Evolutionary conservation across 225 moss, liverwort and hornwort species (phyloP).

Genomic region (Ulota crispa): DNA sequence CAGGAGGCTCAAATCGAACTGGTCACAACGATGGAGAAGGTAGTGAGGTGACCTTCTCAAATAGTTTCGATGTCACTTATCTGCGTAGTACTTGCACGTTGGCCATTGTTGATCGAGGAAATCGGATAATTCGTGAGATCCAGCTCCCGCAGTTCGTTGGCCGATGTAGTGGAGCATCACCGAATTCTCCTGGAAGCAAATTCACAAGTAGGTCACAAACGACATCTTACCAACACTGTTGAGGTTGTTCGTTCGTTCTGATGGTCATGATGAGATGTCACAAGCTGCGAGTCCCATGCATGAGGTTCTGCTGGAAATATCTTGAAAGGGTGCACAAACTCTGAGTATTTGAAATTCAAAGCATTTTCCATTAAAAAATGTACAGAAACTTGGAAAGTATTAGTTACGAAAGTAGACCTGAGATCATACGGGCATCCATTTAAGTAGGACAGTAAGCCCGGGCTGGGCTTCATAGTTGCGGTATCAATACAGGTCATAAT

Average conservation of each 20-base stretch:
- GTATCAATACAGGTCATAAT: neutral
- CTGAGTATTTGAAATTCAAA: neutral
- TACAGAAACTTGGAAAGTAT: neutral
- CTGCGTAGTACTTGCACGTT: constrained; percentile 52
- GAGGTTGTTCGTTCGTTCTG: neutral
- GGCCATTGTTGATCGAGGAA: constrained; percentile 60
- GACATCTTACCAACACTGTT: neutral
- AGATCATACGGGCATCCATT: neutral
- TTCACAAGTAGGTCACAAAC: constrained; percentile 25
- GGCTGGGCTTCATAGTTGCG: neutral
- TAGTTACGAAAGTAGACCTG: too few relatives aligned
- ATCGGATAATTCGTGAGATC: constrained; percentile 56
- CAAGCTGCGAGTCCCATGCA: neutral
- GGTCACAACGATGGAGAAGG: constrained; percentile 73
- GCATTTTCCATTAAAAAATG: neutral
- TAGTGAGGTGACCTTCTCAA: constrained; percentile 52
- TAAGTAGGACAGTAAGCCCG: neutral
- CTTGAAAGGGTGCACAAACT: neutral
- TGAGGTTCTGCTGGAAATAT: neutral
- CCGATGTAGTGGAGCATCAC: constrained; percentile 30
- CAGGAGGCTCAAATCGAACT: constrained; percentile 62
- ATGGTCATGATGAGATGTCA: neutral
- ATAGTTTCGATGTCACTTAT: constrained; percentile 58
- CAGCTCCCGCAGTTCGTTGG: constrained; percentile 54
- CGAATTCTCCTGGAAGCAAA: constrained; percentile 23